phyloP scores from a whole-genome alignment of 306 rosid species.

The Ziziphus jujuba region DNA sequence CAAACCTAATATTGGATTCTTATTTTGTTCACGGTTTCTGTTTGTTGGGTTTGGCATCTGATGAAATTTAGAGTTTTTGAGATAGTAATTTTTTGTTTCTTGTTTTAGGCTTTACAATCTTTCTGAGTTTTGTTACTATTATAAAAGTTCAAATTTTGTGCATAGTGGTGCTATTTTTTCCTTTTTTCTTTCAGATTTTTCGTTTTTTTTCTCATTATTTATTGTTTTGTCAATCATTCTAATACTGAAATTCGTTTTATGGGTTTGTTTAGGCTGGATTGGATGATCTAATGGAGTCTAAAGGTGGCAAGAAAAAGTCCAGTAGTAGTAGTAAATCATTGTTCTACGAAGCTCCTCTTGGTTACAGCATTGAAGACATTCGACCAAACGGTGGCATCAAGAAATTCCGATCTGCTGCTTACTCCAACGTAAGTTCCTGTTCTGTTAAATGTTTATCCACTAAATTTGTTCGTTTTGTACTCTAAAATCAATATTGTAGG shows the following conservation, averaged over 20 bases:
- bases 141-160: too few species aligned
- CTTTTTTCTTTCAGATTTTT: background rate
- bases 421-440: conserved; percentile 63
- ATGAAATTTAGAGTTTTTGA: too few species aligned
- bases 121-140: too few species aligned
- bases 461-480: background rate
- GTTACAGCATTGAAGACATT: conserved; percentile 85
- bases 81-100: too few species aligned
- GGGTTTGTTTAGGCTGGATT: conserved; percentile 20
- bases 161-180: background rate
- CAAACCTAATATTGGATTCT: too few species aligned
- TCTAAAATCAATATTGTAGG: background rate
- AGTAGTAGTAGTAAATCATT: conserved; percentile 60
- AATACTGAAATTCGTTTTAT: background rate
- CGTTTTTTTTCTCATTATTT: background rate
- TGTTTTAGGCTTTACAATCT: too few species aligned
- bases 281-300: conserved; percentile 79
- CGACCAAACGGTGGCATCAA: conserved; percentile 84
- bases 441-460: background rate
- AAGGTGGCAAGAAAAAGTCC: conserved; percentile 80
- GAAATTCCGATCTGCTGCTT: conserved; percentile 91
- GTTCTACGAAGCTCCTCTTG: conserved; percentile 85
- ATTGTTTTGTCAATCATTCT: background rate
- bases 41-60: too few species aligned
- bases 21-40: too few species aligned